Base-by-base conservation (phyloP, 768 basidiomycete species). In the Mycena crocata region DNA sequence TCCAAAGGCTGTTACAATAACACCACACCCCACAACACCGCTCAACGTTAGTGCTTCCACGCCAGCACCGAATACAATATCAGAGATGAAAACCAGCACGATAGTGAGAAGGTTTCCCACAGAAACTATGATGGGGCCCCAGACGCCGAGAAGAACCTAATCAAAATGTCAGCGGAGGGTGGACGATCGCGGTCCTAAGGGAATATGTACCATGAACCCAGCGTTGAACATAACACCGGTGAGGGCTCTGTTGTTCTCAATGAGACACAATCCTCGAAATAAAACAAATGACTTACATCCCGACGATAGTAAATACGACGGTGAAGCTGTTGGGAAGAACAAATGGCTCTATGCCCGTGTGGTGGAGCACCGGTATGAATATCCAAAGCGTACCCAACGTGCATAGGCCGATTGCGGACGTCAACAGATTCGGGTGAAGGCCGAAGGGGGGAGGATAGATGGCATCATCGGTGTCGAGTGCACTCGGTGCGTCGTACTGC, bases 71-170 rank as follows among this genome's bases (percentile, higher is more conserved):
- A 95, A 91, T 21, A 90, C 69, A 10, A 91, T 83, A 78, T 98
- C 96, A 44, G 92, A 88, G 19, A 94, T 72, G 50, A 95, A 87
- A 17, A 95, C 93, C 52, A 98, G 85, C 39, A 97, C 93, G 70
- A 97, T 96, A 7, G 96, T 96, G n/a, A 97, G 84, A n/a, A 99
- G 85, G 77, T 88, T 95, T 48, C 95, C 95, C 34, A 98, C 95
- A 2, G 93, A 94, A 12, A 90, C 89, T 45, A 95, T 87, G 44
- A 96, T 89, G 8, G 95, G 95, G 5, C 95, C 95, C 93, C 93
- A 96, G 30, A 93, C 78, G 30, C 92, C 93, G 51, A 97, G 81
- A 4, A 97, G 82, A 59, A 93, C 84, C 94, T 95, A 69, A 30
- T 63, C 54, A 64, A n/a, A 49, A 44, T 8, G 58, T 57, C 70